These are phyloP conservation scores for Helianthus tuberosus DNA, from an alignment of 129 eudicot species.

Conservation along the genomic window DNA sequence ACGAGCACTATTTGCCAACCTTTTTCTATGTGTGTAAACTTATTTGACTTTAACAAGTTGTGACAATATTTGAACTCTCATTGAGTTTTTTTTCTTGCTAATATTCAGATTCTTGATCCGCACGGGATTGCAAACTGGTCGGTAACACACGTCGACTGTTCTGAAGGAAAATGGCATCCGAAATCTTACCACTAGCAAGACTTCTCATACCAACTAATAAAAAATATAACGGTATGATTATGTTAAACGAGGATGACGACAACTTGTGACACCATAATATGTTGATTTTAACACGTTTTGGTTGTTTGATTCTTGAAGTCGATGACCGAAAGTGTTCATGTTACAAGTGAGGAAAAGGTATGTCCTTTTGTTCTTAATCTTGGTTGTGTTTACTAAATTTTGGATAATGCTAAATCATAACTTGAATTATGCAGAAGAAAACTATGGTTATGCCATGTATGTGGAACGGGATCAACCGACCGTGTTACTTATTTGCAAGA, in stretches of 20 bases:
- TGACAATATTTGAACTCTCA: not conserved
- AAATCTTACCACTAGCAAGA: conserved; percentile 65
- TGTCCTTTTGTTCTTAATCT: conserved; percentile 15
- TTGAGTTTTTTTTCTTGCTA: not conserved
- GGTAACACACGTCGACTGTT: conserved; percentile 93
- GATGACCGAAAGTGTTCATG: conserved; percentile 61
- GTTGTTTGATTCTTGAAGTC: conserved; percentile 56
- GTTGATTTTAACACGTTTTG: conserved; percentile 12
- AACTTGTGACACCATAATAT: not conserved
- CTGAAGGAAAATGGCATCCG: conserved; percentile 99
- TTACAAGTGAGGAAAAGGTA: conserved; percentile 78
- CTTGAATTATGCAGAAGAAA: conserved; percentile 51
- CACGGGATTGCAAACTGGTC: conserved; percentile 84
- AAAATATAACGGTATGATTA: conserved; percentile 66
- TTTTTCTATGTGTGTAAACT: conserved; percentile 61
- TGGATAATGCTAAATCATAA: not conserved
- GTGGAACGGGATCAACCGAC: conserved; percentile 85
- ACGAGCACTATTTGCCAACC: conserved; percentile 93
- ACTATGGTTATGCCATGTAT: conserved; percentile 60
- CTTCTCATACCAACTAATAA: conserved; percentile 57
- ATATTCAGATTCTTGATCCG: conserved; percentile 85
- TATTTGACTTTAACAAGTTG: not conserved
- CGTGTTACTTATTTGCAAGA: conserved; percentile 90
- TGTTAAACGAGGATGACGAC: conserved; percentile 14
- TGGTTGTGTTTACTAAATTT: conserved; percentile 1